These are phyloP conservation scores for Zangia roseola DNA, from an alignment of 768 basidiomycete genomes.

Conservation along the genomic window DNA sequence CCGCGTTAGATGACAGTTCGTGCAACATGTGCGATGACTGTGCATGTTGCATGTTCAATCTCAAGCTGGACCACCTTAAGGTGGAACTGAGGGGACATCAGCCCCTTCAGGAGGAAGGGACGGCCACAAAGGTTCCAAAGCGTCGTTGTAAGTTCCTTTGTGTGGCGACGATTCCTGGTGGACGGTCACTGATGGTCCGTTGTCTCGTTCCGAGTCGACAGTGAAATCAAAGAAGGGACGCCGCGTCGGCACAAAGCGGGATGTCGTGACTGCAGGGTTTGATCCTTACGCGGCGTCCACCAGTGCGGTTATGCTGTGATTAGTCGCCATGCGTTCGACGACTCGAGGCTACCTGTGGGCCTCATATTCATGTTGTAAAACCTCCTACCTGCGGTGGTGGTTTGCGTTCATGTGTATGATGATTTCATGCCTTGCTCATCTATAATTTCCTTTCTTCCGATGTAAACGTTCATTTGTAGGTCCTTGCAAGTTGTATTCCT, in stretches of 20 bases:
- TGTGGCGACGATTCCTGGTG: not conserved
- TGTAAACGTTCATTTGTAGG: no score
- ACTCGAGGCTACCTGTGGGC: no score
- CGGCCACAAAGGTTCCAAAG: not conserved
- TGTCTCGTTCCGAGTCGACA: not conserved
- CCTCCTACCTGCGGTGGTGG: no score
- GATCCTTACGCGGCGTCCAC: slow-evolving; percentile 14
- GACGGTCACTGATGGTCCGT: no score
- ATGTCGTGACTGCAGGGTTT: not conserved
- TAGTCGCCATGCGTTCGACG: not conserved
- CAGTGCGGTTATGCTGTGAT: slow-evolving; percentile 10
- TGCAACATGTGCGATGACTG: slow-evolving; percentile 1
- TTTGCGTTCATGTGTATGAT: no score
- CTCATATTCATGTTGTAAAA: no score
- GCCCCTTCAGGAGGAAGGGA: not conserved
- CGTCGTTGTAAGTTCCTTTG: slow-evolving; percentile 7
- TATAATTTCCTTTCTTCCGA: no score
- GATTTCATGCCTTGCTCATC: no score
- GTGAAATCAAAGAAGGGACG: slow-evolving; percentile 8
- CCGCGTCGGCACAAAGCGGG: not conserved
- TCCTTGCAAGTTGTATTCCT: no score
- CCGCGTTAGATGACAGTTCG: not conserved
- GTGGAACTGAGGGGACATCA: not conserved
- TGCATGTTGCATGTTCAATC: not conserved
- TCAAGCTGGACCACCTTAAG: not conserved